Evolutionary conservation across 371 early-diverging fungal species (phyloP), one percentile per base, ranked within the genome.

Genomic region (Mortierella sp.): DNA sequence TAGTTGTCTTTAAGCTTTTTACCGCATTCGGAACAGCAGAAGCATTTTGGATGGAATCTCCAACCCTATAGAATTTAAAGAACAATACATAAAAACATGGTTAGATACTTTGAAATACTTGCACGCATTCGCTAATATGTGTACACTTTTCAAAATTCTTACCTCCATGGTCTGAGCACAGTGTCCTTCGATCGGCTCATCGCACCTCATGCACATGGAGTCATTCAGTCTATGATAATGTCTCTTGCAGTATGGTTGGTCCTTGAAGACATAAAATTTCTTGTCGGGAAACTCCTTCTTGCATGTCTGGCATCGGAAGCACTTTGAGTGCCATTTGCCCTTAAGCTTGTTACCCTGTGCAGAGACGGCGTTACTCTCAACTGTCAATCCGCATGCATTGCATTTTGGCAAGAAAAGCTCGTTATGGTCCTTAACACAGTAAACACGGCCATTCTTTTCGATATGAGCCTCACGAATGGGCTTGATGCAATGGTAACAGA

Each of bases 201-300:
- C 85, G 68, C 96, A 96, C 4, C 83, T 76, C 61, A 88, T 88
- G 71, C 96, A 96, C 35, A 96, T 83, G 15, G 95, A 93, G 42
- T 90, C 89, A 74, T 94, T 95, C 57, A 91, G 70, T 80, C 90
- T 89, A 70, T 96, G 96, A 68, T 95, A 96, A 76, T 95, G 94
- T 40, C 90, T 85, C 53, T 88, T 86, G 79, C 96, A 96, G 65
- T 93, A 93, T 43, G 96, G 96, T 17, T 87, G 85, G 70, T 91
- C 89, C 4, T 93, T 90, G 79, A 88, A 90, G 19, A 95, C 95
- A 67, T 95, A 96, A 68, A 96, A 96, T 35, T 91, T 93, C 72
- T 92, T 94, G 80, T 95, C 93, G 4, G 95, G 94, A 72, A 96
- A 96, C 19, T 90, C 86, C 60, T 83, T 84, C 64, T 86, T 89